phyloP scores from a whole-genome alignment of 129 eudicot species.

The Helichrysum umbraculigerum region DNA sequence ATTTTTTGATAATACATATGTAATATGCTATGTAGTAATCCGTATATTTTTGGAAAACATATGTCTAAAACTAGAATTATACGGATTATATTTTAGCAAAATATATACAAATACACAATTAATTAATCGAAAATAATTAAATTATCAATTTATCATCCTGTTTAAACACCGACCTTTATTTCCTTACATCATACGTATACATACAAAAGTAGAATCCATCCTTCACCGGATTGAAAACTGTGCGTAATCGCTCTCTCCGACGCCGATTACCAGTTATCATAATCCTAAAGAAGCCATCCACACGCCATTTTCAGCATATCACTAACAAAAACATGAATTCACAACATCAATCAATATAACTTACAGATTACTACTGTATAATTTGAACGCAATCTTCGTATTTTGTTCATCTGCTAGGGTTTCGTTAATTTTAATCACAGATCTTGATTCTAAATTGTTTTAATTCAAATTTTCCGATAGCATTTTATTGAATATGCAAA shows the following conservation, averaged over 20 bases:
- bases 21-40: no score
- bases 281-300: constrained; percentile 16
- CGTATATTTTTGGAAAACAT: no score
- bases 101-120: no score
- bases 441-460: constrained; percentile 13
- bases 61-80: no score
- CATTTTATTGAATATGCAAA: constrained; percentile 59
- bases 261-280: constrained; percentile 26
- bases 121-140: no score
- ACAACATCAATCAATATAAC: background rate
- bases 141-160: background rate
- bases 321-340: background rate
- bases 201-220: background rate
- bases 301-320: constrained; percentile 10
- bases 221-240: background rate
- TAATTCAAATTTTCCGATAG: background rate
- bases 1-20: no score
- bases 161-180: constrained; percentile 30
- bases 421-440: constrained; percentile 18
- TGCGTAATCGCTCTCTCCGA: background rate
- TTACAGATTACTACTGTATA: background rate
- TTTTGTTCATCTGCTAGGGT: constrained; percentile 24
- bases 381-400: background rate
- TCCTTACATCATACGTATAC: constrained; percentile 24
- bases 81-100: no score